phyloP scores from a whole-genome alignment of 2,329 filamentous ascomycete genomes.

The Ophiostoma perfectum region DNA sequence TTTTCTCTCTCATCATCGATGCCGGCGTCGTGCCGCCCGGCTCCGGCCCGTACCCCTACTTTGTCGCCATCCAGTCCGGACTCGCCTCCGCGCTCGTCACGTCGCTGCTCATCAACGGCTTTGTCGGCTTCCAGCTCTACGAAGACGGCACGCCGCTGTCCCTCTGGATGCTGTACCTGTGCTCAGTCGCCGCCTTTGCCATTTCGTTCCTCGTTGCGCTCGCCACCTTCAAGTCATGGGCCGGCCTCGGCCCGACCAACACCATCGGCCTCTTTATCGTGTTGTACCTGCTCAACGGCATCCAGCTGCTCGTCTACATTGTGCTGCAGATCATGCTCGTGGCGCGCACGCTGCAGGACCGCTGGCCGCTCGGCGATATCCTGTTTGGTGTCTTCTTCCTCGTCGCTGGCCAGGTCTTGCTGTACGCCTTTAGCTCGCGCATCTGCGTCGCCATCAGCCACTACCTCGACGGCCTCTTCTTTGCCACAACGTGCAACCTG shows the following conservation, averaged over 20 bases:
- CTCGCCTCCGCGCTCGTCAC: constrained; percentile 80
- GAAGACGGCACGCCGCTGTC: constrained; percentile 93
- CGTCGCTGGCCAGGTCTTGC: constrained; percentile 80
- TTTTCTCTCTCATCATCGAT: constrained; percentile 84
- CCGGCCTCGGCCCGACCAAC: constrained; percentile 75
- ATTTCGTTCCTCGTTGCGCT: constrained; percentile 83
- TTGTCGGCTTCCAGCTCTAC: constrained; percentile 96
- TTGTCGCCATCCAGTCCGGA: constrained; percentile 80
- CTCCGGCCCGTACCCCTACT: constrained; percentile 78
- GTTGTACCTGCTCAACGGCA: constrained; percentile 82
- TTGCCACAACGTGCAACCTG: constrained; percentile 89
- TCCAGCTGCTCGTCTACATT: constrained; percentile 80
- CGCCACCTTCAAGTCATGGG: constrained; percentile 89
- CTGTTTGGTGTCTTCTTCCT: constrained; percentile 88
- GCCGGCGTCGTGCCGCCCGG: constrained; percentile 85
- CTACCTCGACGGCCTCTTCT: constrained; percentile 90
- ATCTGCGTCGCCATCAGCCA: constrained; percentile 84
- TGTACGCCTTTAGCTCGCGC: constrained; percentile 81
- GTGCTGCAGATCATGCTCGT: constrained; percentile 86
- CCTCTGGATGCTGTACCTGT: constrained; percentile 82
- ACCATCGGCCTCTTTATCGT: constrained; percentile 88
- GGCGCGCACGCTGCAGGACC: constrained; percentile 81
- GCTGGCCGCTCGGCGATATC: constrained; percentile 92
- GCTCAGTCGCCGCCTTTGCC: constrained; percentile 74
- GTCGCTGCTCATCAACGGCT: constrained; percentile 90